These are phyloP conservation scores for Lenwebbia sp. DNA, from an alignment of 345 rosid species.

Conservation along the genomic window DNA sequence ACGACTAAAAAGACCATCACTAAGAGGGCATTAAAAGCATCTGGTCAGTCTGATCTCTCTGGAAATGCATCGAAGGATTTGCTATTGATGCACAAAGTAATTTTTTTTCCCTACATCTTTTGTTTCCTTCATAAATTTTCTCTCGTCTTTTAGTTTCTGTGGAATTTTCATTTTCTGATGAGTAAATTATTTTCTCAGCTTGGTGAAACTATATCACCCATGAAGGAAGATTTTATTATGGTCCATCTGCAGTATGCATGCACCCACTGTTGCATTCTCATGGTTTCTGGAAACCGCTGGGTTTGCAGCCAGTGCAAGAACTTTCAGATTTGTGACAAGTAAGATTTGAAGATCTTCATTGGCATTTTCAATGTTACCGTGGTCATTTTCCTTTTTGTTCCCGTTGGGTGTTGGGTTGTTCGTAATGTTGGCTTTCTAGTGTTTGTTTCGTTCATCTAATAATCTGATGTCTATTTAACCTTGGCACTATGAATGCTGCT, in stretches of 20 bases:
- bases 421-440: not conserved
- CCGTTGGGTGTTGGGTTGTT: not conserved
- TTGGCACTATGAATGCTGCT: not conserved
- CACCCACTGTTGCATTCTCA: conserved; percentile 75
- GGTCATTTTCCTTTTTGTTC: not conserved
- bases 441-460: not conserved
- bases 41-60: conserved; percentile 89
- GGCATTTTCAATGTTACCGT: not conserved
- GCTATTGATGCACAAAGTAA: conserved; percentile 93
- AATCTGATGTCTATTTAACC: not conserved
- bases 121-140: not conserved
- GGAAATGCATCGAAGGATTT: conserved; percentile 86
- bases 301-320: conserved; percentile 89
- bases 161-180: not conserved
- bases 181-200: conserved; percentile 43
- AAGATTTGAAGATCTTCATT: conserved; percentile 19
- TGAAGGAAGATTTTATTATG: conserved; percentile 99
- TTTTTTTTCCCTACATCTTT: not conserved
- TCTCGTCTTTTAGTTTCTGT: not conserved
- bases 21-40: conserved; percentile 94
- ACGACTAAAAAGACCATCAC: conserved; percentile 71
- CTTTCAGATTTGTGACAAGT: conserved; percentile 91
- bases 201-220: conserved; percentile 94
- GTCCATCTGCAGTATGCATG: conserved; percentile 96
- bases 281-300: conserved; percentile 91